Conservation (phyloP, 345 rosid genomes). For the Nephelium lappaceum region DNA sequence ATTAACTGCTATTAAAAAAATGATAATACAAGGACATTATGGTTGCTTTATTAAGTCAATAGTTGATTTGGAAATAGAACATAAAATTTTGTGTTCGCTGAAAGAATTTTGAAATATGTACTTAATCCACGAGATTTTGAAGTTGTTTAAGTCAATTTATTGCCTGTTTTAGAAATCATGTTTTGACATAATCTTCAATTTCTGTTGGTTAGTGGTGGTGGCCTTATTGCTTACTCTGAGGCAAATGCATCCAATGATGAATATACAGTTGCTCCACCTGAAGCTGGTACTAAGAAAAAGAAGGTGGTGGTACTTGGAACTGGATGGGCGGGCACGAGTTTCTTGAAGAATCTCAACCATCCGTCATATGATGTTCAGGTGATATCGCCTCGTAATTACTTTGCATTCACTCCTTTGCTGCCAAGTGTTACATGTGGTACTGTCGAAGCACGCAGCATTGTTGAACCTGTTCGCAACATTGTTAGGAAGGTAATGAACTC, state of each 20-base stretch:
- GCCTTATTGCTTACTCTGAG: constrained; percentile 78
- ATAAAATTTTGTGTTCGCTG: background rate
- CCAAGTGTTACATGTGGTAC: constrained; percentile 98
- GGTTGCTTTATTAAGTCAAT: background rate
- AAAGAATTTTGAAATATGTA: background rate
- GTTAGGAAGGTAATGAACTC: constrained; percentile 64
- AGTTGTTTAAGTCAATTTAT: background rate
- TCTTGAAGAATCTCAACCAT: constrained; percentile 70
- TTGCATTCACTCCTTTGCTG: constrained; percentile 96
- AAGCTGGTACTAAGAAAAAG: constrained; percentile 63
- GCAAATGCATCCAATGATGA: constrained; percentile 47
- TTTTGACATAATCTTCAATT: background rate
- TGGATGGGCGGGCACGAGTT: constrained; percentile 98
- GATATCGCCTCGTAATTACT: constrained; percentile 95
- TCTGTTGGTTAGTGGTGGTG: constrained; percentile 66
- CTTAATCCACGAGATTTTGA: background rate
- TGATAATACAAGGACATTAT: background rate
- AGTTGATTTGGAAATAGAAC: background rate
- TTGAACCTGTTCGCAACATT: constrained; percentile 92
- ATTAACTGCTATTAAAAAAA: background rate
- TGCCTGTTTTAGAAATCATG: background rate
- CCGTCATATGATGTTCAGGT: constrained; percentile 82
- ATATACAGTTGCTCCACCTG: constrained; percentile 37
- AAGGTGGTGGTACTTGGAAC: constrained; percentile 95
- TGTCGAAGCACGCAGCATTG: constrained; percentile 95